Evolutionary conservation across 2,329 filamentous ascomycete genomes (phyloP).

Genomic region (Aureobasidium sp.): DNA sequence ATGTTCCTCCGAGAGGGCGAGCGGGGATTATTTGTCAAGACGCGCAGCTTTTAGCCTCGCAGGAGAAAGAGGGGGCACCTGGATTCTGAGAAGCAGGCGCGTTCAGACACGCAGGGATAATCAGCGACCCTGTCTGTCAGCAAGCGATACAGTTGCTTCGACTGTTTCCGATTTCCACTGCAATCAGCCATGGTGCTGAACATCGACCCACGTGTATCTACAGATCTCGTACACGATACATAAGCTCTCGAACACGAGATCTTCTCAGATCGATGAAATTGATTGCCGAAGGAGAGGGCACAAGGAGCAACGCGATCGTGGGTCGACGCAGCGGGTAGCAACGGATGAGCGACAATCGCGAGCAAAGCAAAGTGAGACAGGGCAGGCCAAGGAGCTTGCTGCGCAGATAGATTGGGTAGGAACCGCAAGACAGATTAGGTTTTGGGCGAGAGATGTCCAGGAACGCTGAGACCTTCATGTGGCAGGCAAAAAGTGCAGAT

Average conservation of each 20-base stretch:
- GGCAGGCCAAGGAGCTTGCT: neutral
- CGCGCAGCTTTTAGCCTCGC: neutral
- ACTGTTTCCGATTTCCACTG: neutral
- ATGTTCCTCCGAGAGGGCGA: neutral
- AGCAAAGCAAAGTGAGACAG: constrained; percentile 1
- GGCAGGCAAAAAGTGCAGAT: neutral
- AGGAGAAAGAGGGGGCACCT: neutral
- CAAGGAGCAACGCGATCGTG: neutral
- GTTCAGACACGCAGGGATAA: neutral
- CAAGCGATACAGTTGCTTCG: neutral
- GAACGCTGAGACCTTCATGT: neutral
- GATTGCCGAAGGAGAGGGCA: neutral
- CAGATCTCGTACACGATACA: neutral
- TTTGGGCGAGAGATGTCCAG: neutral
- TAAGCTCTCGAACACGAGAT: neutral
- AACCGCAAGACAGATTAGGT: neutral
- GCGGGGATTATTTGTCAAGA: constrained; percentile 2
- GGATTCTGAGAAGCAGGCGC: neutral
- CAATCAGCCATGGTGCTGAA: neutral
- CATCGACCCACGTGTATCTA: neutral
- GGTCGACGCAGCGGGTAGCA: neutral
- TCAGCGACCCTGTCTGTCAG: neutral
- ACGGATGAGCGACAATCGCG: neutral
- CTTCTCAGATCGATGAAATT: neutral
- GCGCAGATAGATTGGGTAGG: no score